A percentile compares a stretch with the other conserved stretches of the same genome.
These are phyloP conservation scores for Mycosphaerella sp. DNA, from an alignment of 2,329 filamentous ascomycete species.

Conservation along the genomic window DNA sequence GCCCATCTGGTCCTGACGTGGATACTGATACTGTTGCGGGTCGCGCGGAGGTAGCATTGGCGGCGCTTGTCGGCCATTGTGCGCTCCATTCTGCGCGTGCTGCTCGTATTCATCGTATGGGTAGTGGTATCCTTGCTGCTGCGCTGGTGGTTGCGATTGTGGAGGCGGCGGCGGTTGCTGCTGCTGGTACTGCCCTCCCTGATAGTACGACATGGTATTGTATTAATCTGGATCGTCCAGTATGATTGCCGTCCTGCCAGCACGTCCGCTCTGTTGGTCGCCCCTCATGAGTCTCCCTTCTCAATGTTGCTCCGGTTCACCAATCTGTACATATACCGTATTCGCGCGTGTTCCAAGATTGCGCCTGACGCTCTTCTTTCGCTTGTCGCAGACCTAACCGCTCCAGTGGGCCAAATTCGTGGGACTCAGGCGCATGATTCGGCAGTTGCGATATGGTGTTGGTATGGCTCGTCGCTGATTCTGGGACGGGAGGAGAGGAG, in stretches of 20 bases:
- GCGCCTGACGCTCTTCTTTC: background rate
- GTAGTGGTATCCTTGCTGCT: conserved; percentile 23
- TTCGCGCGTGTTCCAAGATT: background rate
- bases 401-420: background rate
- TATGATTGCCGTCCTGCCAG: conserved; percentile 14
- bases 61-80: conserved; percentile 18
- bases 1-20: conserved; percentile 25
- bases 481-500: no score
- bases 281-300: conserved; percentile 5
- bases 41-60: conserved; percentile 7
- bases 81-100: conserved; percentile 25
- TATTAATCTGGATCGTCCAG: conserved; percentile 14
- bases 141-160: conserved; percentile 3
- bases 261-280: conserved; percentile 12
- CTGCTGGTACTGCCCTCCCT: conserved; percentile 44
- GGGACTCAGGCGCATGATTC: background rate
- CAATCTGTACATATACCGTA: background rate
- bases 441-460: background rate
- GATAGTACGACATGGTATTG: conserved; percentile 50
- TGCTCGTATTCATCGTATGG: conserved; percentile 24
- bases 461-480: background rate
- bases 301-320: background rate
- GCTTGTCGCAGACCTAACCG: background rate
- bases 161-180: conserved; percentile 17
- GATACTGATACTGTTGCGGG: conserved; percentile 22